Base-by-base conservation (phyloP, 495 filamentous ascomycete genomes). In the Penicillium subrubescens region DNA sequence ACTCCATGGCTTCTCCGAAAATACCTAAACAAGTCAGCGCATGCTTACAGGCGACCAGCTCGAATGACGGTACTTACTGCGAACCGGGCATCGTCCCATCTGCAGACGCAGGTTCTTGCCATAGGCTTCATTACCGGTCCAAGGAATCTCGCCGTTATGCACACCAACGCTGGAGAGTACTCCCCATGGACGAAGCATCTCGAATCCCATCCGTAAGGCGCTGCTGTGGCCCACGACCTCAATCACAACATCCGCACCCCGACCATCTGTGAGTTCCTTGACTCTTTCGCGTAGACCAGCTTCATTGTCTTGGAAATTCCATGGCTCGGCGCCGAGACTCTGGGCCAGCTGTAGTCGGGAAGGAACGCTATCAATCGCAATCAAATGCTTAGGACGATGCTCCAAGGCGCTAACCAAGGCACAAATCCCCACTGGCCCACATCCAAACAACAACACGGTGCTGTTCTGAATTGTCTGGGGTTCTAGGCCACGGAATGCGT, bases 31-130 rank as follows among this genome's bases (percentile, higher is more conserved):
- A 33, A 0, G n/a, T 72, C 17, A 72, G 61, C 25, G 4, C 31
- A 58, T 33, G 8, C 48, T 6, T 19, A 3, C 10, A 25, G 10
- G 17, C 14, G 34, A 10, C 23, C 8, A 3, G 15, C 6, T 12
- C 15, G 17, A 27, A 6, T 15, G 15, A 7, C 14, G 6, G 2
- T 0, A 50, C 67, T 41, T 72, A 73, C 77, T 79, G 1, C 76
- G 70, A 44, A 97, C 94, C 3, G 94, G 94, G 72, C 94, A 98
- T 53, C 94, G 83, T 44, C 94, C 94, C 88, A 97, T 96, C 71
- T 97, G 91, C 15, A 97, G 71, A 58, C 85, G 87, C 64, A 97
- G 61, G 66, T 97, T 98, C 81, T 97, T 97, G 31, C 85, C 87
- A 73, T 98, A 98, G 7, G 89, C 93, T 70, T 96, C 85, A 64